These are phyloP conservation scores for Lyophyllum atratum DNA, from an alignment of 768 basidiomycete species.

Conservation along the genomic window DNA sequence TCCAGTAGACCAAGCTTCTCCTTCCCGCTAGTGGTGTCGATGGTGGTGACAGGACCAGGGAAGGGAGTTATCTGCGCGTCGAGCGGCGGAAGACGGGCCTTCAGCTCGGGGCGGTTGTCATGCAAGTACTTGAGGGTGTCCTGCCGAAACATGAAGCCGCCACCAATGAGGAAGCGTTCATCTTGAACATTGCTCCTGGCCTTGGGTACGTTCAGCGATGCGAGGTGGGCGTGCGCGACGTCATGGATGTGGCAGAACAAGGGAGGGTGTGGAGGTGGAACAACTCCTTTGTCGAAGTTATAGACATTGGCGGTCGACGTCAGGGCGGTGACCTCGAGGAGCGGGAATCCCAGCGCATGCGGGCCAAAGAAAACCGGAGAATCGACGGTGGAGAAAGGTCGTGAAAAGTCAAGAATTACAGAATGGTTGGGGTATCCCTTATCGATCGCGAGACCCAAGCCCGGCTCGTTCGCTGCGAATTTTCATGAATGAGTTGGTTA, in stretches of 20 bases:
- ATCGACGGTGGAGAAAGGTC: constrained; percentile 22
- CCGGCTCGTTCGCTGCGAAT: constrained; percentile 36
- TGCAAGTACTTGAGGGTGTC: constrained; percentile 25
- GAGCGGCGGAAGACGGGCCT: constrained; percentile 16
- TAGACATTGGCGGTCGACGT: constrained; percentile 27
- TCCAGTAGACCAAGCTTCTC: constrained; percentile 15
- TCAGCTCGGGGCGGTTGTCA: constrained; percentile 25
- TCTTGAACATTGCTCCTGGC: constrained; percentile 21
- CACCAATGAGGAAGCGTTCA: constrained; percentile 31
- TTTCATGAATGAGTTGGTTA: too few species aligned
- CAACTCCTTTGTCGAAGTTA: constrained; percentile 23
- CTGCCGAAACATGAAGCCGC: constrained; percentile 19
- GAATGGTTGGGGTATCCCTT: constrained; percentile 3
- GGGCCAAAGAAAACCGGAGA: constrained; percentile 36
- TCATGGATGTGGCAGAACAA: constrained; percentile 32
- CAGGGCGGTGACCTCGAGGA: constrained; percentile 18
- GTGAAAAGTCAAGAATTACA: background rate
- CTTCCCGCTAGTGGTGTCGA: constrained; percentile 14
- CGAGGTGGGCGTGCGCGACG: constrained; percentile 30
- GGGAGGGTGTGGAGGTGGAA: constrained; percentile 20
- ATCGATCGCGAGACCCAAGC: constrained; percentile 36
- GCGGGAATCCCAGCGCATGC: constrained; percentile 23
- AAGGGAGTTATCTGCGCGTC: constrained; percentile 4
- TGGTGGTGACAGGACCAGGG: constrained; percentile 12
- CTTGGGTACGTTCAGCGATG: constrained; percentile 25